Percentiles rank a stretch among this genome's conserved stretches.
These are phyloP conservation scores for Populus hybrid DNA, from an alignment of 441 rosid genomes.

Conservation along the genomic window DNA sequence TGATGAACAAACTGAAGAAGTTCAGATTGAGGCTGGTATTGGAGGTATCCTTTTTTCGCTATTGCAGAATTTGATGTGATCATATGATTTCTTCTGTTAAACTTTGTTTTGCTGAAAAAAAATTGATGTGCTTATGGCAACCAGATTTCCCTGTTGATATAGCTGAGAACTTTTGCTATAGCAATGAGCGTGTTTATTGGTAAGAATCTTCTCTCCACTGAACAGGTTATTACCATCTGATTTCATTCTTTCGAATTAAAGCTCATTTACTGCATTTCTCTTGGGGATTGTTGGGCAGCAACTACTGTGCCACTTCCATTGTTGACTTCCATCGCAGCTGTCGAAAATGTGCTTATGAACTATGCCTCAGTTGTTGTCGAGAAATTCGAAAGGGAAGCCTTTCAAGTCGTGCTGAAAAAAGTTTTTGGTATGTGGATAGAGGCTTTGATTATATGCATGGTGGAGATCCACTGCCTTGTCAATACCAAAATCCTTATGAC, in stretches of 20 bases:
- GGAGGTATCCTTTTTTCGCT: conserved; percentile 34
- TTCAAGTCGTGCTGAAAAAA: conserved; percentile 37
- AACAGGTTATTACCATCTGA: not conserved
- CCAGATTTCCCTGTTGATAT: conserved; percentile 35
- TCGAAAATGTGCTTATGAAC: conserved; percentile 67
- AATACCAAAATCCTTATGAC: conserved; percentile 21
- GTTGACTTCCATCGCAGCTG: conserved; percentile 85
- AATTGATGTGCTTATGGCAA: conserved; percentile 29
- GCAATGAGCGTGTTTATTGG: conserved; percentile 87
- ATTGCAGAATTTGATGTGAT: not conserved
- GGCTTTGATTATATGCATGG: conserved; percentile 79
- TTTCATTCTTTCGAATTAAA: conserved; percentile 8
- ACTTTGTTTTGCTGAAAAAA: conserved; percentile 14
- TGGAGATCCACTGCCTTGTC: conserved; percentile 44
- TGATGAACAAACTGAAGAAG: conserved; percentile 47
- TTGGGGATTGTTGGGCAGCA: conserved; percentile 42
- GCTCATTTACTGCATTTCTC: not conserved
- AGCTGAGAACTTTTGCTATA: conserved; percentile 44
- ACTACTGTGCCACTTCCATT: conserved; percentile 91
- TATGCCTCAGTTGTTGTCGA: conserved; percentile 78
- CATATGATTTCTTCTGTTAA: not conserved
- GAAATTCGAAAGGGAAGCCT: conserved; percentile 63
- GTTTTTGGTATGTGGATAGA: conserved; percentile 40
- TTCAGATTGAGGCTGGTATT: conserved; percentile 53
- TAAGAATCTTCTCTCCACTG: conserved; percentile 22